phyloP scores from a whole-genome alignment of 202 grass and related monocot species.

The Panicum hallii region DNA sequence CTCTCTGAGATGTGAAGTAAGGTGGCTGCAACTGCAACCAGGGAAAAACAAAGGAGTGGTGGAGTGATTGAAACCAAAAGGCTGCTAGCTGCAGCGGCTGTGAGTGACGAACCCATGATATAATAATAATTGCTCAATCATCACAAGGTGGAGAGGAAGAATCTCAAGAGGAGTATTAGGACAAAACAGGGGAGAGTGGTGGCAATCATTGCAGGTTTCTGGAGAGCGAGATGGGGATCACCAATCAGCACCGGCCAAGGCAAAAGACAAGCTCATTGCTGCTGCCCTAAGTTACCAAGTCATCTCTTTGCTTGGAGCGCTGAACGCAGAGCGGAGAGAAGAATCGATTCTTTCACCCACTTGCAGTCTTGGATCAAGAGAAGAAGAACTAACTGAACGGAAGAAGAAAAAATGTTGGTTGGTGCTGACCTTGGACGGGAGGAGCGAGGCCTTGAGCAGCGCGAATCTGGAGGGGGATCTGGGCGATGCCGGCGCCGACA shows the following conservation, averaged over 20 bases:
- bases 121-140: constrained; percentile 53
- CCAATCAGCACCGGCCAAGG: constrained; percentile 13
- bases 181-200: constrained; percentile 47
- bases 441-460: constrained; percentile 83
- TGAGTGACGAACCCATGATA: not conserved
- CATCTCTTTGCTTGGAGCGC: not conserved
- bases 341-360: not conserved
- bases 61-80: constrained; percentile 38
- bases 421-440: constrained; percentile 52
- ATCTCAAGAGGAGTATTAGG: constrained; percentile 53
- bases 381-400: not conserved
- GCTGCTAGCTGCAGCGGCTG: not conserved
- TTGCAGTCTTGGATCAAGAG: not conserved
- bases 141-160: constrained; percentile 35
- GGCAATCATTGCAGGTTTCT: constrained; percentile 51
- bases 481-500: constrained; percentile 78
- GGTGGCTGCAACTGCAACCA: not conserved
- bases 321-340: not conserved
- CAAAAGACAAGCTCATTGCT: constrained; percentile 32
- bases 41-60: not conserved
- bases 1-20: not conserved
- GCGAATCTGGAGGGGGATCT: constrained; percentile 88
- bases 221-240: constrained; percentile 38
- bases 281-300: not conserved
- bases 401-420: not conserved